These are phyloP conservation scores for Aspergillus egyptiacus DNA, from an alignment of 495 filamentous ascomycete genomes.

Conservation along the genomic window DNA sequence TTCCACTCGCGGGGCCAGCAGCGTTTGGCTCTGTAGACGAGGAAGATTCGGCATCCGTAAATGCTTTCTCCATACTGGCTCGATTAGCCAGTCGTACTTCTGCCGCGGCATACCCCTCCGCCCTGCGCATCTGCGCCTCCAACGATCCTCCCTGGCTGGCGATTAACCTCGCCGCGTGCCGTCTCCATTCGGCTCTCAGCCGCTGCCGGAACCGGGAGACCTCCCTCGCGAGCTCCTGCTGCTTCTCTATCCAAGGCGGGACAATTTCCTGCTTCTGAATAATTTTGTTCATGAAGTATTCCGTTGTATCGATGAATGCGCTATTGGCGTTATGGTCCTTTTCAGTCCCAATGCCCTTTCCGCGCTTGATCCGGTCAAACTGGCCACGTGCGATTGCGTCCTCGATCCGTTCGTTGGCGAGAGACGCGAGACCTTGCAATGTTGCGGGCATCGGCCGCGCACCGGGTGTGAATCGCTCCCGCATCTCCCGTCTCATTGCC, in stretches of 20 bases:
- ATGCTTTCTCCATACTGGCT: constrained; percentile 42
- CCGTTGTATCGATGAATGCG: constrained; percentile 92
- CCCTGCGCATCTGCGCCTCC: constrained; percentile 67
- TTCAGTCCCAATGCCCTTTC: constrained; percentile 62
- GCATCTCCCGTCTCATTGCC: constrained; percentile 61
- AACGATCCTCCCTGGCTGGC: constrained; percentile 72
- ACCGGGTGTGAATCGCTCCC: constrained; percentile 69
- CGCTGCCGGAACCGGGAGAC: constrained; percentile 64
- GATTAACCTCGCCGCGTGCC: constrained; percentile 77
- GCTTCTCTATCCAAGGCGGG: constrained; percentile 80
- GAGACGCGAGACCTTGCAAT: constrained; percentile 67
- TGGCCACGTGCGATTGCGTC: constrained; percentile 88
- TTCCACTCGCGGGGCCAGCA: not conserved
- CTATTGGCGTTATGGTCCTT: constrained; percentile 75
- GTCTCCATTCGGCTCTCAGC: constrained; percentile 76
- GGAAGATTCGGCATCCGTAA: constrained; percentile 17
- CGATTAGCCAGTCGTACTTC: constrained; percentile 51
- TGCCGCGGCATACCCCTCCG: constrained; percentile 65
- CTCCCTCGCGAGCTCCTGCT: constrained; percentile 77
- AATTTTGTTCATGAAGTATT: constrained; percentile 98
- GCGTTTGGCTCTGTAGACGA: not conserved
- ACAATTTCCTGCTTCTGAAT: constrained; percentile 81
- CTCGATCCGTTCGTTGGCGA: constrained; percentile 92
- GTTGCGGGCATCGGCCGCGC: constrained; percentile 73
- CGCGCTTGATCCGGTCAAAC: constrained; percentile 81